Base-by-base conservation (phyloP, 2,329 filamentous ascomycete species). In the Arthrinium phaeospermum region DNA sequence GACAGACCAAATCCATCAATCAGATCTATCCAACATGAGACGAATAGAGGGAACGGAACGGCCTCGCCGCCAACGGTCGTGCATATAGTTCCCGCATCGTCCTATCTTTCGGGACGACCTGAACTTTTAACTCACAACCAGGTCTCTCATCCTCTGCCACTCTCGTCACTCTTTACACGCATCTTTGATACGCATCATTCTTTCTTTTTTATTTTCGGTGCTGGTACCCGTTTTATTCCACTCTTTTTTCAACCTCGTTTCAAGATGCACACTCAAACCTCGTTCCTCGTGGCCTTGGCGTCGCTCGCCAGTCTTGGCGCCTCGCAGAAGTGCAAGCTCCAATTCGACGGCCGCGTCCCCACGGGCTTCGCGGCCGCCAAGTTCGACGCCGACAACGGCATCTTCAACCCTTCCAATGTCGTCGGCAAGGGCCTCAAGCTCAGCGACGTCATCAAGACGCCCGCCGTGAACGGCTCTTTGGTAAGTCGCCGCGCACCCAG, bases 381-480 rank as follows among this genome's bases (percentile, higher is more conserved):
- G 10, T 87, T 88, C 71, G 85, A 87, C 75, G 71, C 75, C 1
- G 79, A 79, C 68, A 83, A 81, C 46, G 80, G 81, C 72, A 80
- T 87, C 41, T 91, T 86, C 81, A 87, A 85, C 81, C 83, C 88
- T 0, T 80, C 80, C 72, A 88, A 84, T 76, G 86, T 89, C 70
- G 85, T 89, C 75, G 88, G 88, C 67, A 82, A 86, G 75, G 80
- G 49, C 68, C 46, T 51, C 22, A 70, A 70, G 46, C 51, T 46
- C 34, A 70, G 68, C 68, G 46, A 51, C 0, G 30, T 70, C 19
- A n/a, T 70, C 14, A 30, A 51, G 46, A 41, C 5, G 69, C 87
- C 86, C 1, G 76, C 79, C 16, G 80, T 81, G 57, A 74, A 79
- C 4, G 71, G 77, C 4, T 86, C 86, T 16, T 75, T 85, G 34